Base-by-base conservation (phyloP, 805 yeast species). In the Hanseniaspora hatyaiensis region DNA sequence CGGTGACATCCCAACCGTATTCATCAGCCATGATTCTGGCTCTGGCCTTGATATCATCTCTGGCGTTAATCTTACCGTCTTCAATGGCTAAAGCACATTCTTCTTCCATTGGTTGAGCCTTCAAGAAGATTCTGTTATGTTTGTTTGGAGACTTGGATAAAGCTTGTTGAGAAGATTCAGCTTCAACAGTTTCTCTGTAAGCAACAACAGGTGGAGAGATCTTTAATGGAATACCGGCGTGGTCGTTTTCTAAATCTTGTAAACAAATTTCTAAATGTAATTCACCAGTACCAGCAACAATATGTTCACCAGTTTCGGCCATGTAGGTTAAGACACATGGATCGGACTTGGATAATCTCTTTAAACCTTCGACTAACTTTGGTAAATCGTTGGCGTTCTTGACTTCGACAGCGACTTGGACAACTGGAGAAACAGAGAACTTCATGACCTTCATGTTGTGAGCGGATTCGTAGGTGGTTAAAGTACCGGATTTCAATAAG, bases 371-470 rank as follows among this genome's bases (percentile, higher is more conserved):
- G 62, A 89, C 98, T 69, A 89, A 85, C 79, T 89, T 89, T 77
- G 97, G 97, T 74, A 89, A 79, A 73, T 89, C 98, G 74, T 86
- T 80, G 66, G 96, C 97, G 81, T 92, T 92, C 85, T 89, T 89
- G 68, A 92, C 98, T 73, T 89, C 97, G 68, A 89, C 98, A 66
- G 98, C 96, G 65, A 89, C 98, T 78, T 88, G 84, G 62, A 89
- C 98, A 77, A 89, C 98, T 66, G 98, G 98, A 56, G 97, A 89
- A 69, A 89, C 98, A 68, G 96, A 86, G 94, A 89, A 89, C 74
- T 88, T 89, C 98, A 89, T 89, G 66, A 89, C 97, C 85, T 86
- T 88, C 87, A 89, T 76, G 92, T 89, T 89, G 92, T 92, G 96
- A 61, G 98, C 83, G 63, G 85, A 72, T 71, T 92, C 97, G 68